Evolutionary conservation across 225 moss, liverwort and hornwort genomes (phyloP).

Genomic region (Marchantia polymorpha): DNA sequence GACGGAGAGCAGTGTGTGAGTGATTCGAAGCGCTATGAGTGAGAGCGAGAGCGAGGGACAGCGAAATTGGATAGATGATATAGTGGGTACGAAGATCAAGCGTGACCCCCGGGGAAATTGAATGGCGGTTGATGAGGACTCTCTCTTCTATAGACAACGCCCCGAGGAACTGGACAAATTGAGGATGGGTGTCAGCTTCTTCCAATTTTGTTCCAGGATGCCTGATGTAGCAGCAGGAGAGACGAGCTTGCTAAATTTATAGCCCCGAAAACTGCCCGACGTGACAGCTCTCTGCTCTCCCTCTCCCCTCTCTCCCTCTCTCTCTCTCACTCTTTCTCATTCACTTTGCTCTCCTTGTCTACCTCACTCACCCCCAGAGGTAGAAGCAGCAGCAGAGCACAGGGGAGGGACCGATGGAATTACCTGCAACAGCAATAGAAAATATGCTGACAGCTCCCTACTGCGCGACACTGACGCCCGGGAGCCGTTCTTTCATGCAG

Average conservation of each 20-base stretch:
- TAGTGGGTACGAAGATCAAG: background rate
- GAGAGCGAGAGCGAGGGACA: background rate
- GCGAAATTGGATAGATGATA: background rate
- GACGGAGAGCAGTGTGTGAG: background rate
- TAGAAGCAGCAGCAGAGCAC: too few relatives aligned
- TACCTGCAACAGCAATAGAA: background rate
- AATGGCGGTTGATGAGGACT: background rate
- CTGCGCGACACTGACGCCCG: background rate
- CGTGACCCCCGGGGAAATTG: too few relatives aligned
- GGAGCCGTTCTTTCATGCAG: background rate
- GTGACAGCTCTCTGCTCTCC: too few relatives aligned
- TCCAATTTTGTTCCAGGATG: background rate
- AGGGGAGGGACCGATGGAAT: background rate
- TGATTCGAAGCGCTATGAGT: background rate
- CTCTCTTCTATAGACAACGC: background rate
- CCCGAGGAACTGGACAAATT: background rate
- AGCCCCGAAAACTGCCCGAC: background rate
- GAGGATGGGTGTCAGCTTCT: background rate
- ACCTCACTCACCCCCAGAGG: too few relatives aligned
- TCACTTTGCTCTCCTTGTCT: too few relatives aligned
- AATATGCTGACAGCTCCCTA: background rate
- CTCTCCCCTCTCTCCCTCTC: too few relatives aligned
- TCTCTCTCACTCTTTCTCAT: too few relatives aligned
- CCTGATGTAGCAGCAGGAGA: background rate
- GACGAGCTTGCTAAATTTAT: conserved; percentile 4